A percentile compares a stretch with the other conserved stretches of the same genome.
Evolutionary conservation across 306 rosid species (phyloP).

Genomic region (Malus sieversii): DNA sequence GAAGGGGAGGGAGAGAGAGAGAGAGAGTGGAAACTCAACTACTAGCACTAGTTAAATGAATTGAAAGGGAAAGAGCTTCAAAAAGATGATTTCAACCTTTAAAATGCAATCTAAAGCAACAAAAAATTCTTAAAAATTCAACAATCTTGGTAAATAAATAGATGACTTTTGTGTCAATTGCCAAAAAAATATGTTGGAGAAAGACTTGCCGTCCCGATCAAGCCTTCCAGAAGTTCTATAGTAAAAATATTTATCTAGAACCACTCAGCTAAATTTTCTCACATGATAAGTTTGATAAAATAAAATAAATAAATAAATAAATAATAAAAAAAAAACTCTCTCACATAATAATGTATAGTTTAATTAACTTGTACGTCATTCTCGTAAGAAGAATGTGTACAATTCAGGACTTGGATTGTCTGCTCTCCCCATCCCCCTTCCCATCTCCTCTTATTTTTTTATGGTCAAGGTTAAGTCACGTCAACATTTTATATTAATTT

Average conservation of each 20-base stretch:
- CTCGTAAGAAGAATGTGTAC: too few species aligned
- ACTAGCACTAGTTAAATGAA: neutral
- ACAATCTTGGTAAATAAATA: neutral
- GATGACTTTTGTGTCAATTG: neutral
- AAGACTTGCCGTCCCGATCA: neutral
- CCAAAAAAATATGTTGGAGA: neutral
- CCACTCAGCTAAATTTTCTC: too few species aligned
- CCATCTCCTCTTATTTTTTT: too few species aligned
- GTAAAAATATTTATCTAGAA: neutral
- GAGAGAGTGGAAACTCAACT: neutral
- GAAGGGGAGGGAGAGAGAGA: neutral
- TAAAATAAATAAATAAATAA: too few species aligned
- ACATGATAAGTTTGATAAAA: too few species aligned
- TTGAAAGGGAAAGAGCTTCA: neutral
- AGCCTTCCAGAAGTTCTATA: constrained; percentile 36
- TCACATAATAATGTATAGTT: too few species aligned
- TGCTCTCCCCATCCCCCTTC: too few species aligned
- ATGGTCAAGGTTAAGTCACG: too few species aligned
- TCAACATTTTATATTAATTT: too few species aligned
- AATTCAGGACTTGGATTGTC: too few species aligned
- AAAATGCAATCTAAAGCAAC: neutral
- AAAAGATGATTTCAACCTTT: neutral
- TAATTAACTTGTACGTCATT: too few species aligned
- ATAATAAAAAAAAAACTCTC: too few species aligned
- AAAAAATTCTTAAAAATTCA: neutral